These are phyloP conservation scores for Scytalidium lignicola DNA, from an alignment of 2,329 filamentous ascomycete species.

Conservation along the genomic window DNA sequence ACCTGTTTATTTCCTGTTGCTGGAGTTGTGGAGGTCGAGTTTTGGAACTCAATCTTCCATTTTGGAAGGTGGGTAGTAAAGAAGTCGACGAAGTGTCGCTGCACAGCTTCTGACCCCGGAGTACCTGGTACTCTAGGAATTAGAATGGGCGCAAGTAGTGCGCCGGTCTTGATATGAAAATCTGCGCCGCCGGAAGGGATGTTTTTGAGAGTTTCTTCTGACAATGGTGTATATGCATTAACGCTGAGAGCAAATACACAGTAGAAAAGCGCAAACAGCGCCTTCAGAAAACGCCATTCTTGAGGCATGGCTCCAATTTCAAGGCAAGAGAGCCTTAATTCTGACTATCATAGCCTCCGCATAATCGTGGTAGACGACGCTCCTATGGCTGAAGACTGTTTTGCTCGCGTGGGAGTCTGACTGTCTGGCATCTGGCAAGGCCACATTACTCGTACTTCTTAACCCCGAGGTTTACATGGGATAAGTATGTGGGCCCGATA, in stretches of 20 bases:
- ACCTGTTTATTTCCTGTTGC: constrained; percentile 64
- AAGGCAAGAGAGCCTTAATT: background rate
- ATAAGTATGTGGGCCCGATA: background rate
- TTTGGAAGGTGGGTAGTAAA: constrained; percentile 68
- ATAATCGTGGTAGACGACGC: background rate
- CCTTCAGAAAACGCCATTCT: background rate
- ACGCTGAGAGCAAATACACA: constrained; percentile 2
- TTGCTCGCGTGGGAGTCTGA: background rate
- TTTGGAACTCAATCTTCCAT: constrained; percentile 82
- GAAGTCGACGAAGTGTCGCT: constrained; percentile 80
- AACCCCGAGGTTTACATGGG: background rate
- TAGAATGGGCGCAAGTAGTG: constrained; percentile 79
- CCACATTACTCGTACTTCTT: no score
- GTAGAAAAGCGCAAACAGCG: background rate
- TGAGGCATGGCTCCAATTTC: background rate
- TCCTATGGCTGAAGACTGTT: background rate
- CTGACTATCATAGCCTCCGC: background rate
- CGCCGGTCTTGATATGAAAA: constrained; percentile 73
- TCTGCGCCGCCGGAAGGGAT: constrained; percentile 69
- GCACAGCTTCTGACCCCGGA: constrained; percentile 64
- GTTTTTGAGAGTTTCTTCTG: constrained; percentile 65
- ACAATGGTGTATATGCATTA: constrained; percentile 43
- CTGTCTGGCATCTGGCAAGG: background rate
- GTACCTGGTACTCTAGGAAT: constrained; percentile 86
- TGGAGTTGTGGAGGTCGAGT: constrained; percentile 82